Percentiles rank a stretch among this genome's conserved stretches.
phyloP scores from a whole-genome alignment of 495 filamentous ascomycete species.

The Baudoinia panamericana region DNA sequence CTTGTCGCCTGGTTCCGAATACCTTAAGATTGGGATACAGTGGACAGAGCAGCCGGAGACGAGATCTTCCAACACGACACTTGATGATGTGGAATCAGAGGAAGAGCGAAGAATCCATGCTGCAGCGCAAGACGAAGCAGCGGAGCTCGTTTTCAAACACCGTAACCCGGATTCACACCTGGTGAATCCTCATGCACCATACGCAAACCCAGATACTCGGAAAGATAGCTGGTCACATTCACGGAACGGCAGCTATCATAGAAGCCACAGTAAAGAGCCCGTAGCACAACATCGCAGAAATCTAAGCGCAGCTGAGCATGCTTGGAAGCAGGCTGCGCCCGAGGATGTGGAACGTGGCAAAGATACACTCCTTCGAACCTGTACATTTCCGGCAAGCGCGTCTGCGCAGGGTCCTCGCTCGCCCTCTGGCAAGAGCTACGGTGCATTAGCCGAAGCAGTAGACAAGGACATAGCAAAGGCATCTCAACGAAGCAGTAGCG shows the following conservation, averaged over 20 bases:
- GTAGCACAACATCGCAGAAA: too few relatives aligned
- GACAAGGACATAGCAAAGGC: constrained; percentile 17
- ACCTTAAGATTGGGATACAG: constrained; percentile 65
- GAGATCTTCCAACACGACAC: constrained; percentile 57
- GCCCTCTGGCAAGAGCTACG: constrained; percentile 18
- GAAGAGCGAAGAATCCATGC: constrained; percentile 57
- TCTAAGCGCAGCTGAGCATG: too few relatives aligned
- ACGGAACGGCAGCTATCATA: constrained; percentile 48
- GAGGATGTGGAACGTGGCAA: neutral
- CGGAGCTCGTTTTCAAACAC: constrained; percentile 77
- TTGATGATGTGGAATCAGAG: constrained; percentile 64
- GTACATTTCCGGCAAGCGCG: too few relatives aligned
- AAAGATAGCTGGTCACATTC: constrained; percentile 45
- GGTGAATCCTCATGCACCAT: constrained; percentile 46
- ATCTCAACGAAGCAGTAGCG: constrained; percentile 17
- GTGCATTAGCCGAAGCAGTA: constrained; percentile 21
- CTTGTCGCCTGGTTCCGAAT: too few relatives aligned
- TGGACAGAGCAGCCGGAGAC: constrained; percentile 85
- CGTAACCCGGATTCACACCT: constrained; percentile 48
- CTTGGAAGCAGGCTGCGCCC: constrained; percentile 3
- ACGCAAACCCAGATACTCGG: constrained; percentile 16
- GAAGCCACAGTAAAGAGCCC: constrained; percentile 44
- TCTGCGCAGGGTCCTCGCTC: too few relatives aligned
- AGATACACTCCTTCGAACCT: too few relatives aligned
- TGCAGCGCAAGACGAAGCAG: constrained; percentile 73